phyloP scores from a whole-genome alignment of 306 rosid genomes.

The Vigna hirtella region DNA sequence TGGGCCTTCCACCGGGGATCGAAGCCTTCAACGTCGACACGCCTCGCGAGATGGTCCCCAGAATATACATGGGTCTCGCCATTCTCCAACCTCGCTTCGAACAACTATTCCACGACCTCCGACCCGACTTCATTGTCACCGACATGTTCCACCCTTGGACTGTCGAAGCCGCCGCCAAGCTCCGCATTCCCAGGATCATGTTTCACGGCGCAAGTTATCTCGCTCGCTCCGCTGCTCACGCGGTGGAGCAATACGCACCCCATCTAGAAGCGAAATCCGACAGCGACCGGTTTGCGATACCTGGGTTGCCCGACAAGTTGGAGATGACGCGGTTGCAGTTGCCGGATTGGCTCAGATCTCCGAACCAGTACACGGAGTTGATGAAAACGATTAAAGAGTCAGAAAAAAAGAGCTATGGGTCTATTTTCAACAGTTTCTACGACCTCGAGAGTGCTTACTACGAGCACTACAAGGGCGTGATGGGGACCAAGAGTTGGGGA shows the following conservation, averaged over 20 bases:
- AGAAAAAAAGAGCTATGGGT: constrained; percentile 48
- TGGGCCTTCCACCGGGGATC: constrained; percentile 44
- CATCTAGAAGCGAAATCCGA: constrained; percentile 34
- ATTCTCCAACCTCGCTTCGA: constrained; percentile 45
- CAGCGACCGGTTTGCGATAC: constrained; percentile 29
- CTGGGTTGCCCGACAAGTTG: constrained; percentile 44
- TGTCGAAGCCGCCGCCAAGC: constrained; percentile 34
- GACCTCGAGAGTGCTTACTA: constrained; percentile 47
- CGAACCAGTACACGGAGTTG: constrained; percentile 35
- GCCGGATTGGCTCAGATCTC: constrained; percentile 48
- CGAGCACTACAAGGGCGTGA: constrained; percentile 39
- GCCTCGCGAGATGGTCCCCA: constrained; percentile 7
- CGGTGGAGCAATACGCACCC: constrained; percentile 26
- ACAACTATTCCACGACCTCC: constrained; percentile 3
- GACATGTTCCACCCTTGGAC: constrained; percentile 57
- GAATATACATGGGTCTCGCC: constrained; percentile 31
- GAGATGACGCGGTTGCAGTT: constrained; percentile 52
- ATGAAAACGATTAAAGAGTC: constrained; percentile 40
- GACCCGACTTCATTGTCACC: constrained; percentile 52
- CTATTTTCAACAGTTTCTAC: constrained; percentile 49
- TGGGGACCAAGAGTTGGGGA: constrained; percentile 52
- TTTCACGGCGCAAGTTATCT: constrained; percentile 44
- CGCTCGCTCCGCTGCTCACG: constrained; percentile 39
- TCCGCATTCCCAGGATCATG: constrained; percentile 49
- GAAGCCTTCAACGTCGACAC: constrained; percentile 45